These are phyloP conservation scores for Nitzschia sp. DNA, from an alignment of 108 stramenopile genomes.

Conservation along the genomic window DNA sequence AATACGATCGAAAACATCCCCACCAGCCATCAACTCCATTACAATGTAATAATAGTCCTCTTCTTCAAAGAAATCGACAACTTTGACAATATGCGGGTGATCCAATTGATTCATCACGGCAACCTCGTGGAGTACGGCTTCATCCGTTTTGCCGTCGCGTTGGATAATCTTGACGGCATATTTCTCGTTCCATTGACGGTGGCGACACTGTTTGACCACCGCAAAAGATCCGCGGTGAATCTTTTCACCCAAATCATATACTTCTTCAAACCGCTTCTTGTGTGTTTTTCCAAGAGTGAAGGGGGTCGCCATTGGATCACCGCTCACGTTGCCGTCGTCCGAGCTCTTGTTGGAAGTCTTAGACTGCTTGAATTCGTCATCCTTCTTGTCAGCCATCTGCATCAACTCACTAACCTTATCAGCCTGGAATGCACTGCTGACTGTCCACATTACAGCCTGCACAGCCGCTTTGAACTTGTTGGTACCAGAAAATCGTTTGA, in stretches of 20 bases:
- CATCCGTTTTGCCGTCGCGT: conserved; percentile 53
- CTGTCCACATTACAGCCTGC: conserved; percentile 38
- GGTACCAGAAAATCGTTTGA: conserved; percentile 73
- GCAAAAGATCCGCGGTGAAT: conserved; percentile 56
- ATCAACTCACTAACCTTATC: conserved; percentile 41
- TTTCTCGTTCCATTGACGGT: conserved; percentile 28
- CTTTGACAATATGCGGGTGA: conserved; percentile 74
- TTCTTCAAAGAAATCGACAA: conserved; percentile 91
- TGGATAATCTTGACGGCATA: conserved; percentile 75
- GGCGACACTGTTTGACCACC: conserved; percentile 55
- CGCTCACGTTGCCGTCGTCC: neutral
- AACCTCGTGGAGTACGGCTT: conserved; percentile 68
- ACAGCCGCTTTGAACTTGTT: conserved; percentile 70
- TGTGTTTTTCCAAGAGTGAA: conserved; percentile 32
- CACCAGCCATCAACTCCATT: conserved; percentile 88
- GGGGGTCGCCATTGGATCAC: neutral
- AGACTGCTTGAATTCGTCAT: conserved; percentile 5
- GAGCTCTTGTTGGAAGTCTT: neutral
- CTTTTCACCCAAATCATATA: conserved; percentile 56
- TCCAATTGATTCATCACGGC: conserved; percentile 61
- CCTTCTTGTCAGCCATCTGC: conserved; percentile 21
- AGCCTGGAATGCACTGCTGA: conserved; percentile 18
- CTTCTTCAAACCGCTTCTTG: conserved; percentile 48
- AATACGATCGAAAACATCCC: conserved; percentile 97
- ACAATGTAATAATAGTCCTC: conserved; percentile 83